Base-by-base conservation (phyloP, 1,139 yeast species). In the Taphrina flavorubra region DNA sequence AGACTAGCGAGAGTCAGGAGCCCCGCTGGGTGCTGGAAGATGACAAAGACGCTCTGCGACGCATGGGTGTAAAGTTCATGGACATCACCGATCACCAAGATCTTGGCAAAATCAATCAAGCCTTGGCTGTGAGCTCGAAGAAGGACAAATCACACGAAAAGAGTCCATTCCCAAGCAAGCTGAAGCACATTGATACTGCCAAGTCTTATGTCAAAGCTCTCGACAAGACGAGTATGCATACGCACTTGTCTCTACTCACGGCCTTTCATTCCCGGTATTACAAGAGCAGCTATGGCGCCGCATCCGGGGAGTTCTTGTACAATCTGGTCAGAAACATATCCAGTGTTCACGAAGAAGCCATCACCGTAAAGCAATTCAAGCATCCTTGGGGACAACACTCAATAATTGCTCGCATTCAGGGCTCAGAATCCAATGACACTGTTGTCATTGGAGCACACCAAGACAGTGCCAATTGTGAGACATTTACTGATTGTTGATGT, bases 361-460 rank as follows among this genome's bases (percentile, higher is more conserved):
- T 83, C 57, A 74, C 77, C 1, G 80, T 84, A 18, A 71, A 74
- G 51, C 79, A 80, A 56, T 80, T 85, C 72, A 79, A 79, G 47
- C 90, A 87, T 74, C 74, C 76, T 7, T 87, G 89, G 88, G 77
- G 77, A 59, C 90, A 87, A 76, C 84, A 83, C 72, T 84, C 90
- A 72, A 73, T 87, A 69, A 78, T 87, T 69, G 85, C 79, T 18
- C 77, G 77, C 16, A 79, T 78, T 53, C 82, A 83, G 64, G 84
- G 83, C 10, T 76, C 77, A 56, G 77, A 76, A 40, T 72, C 77
- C 51, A 81, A 80, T 40, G 75, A 79, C 53, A 80, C 84, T 36
- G 88, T 92, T 1, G 86, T 92, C 20, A 85, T 92, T 39, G 97
- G 97, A 0, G 89, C 97, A 36, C 98, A 94, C 79, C 90, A 89